Conservation (phyloP, 75 land plant genomes). For the Adiantum capillusveneris region DNA sequence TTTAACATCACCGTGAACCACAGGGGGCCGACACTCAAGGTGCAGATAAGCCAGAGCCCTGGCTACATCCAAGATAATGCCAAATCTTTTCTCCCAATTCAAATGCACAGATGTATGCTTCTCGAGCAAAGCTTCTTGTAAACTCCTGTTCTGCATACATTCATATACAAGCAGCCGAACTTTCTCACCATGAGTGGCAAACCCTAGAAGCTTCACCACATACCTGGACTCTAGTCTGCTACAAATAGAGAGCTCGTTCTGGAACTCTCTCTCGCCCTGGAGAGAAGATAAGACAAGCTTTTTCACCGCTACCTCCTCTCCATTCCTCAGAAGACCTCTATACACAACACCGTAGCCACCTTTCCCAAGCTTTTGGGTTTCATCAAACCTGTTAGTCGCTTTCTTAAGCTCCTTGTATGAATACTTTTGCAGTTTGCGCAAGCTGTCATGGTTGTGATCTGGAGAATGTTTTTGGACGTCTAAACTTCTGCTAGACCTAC, state of each 20-base stretch:
- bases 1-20: constrained; percentile 70
- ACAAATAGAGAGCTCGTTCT: constrained; percentile 55
- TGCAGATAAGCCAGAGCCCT: constrained; percentile 60
- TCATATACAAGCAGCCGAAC: constrained; percentile 53
- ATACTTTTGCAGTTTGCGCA: constrained; percentile 48
- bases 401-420: constrained; percentile 37
- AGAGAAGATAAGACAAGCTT: constrained; percentile 36
- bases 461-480: background rate
- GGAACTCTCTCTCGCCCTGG: constrained; percentile 59
- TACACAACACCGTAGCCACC: constrained; percentile 66
- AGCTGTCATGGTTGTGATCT: background rate
- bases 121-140: constrained; percentile 62
- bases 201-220: constrained; percentile 67
- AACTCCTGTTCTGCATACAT: constrained; percentile 63
- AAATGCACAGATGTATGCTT: constrained; percentile 4
- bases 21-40: constrained; percentile 61
- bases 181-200: constrained; percentile 32
- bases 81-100: constrained; percentile 26
- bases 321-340: constrained; percentile 54
- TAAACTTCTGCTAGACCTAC: no score
- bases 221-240: constrained; percentile 40
- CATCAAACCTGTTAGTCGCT: constrained; percentile 59
- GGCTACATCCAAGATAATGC: constrained; percentile 39
- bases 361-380: constrained; percentile 35
- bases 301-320: constrained; percentile 72